phyloP scores from a whole-genome alignment of 768 basidiomycete genomes.

The Megacollybia marginata region DNA sequence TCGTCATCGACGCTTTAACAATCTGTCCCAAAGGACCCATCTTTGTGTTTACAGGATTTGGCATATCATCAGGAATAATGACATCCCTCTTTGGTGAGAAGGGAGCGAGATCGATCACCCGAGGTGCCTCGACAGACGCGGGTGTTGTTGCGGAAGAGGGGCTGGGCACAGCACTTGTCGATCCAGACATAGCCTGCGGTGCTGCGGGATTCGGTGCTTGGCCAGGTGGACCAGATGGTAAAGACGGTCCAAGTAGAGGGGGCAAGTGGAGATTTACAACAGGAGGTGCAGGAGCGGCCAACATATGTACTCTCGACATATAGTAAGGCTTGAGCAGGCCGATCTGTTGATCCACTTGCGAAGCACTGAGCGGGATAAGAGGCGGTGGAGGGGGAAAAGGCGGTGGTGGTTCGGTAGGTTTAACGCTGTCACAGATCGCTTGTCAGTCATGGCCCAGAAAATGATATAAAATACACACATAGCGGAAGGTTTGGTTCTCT shows the following conservation, averaged over 20 bases:
- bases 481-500: constrained; percentile 28
- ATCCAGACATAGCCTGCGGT: neutral
- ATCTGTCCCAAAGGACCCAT: constrained; percentile 79
- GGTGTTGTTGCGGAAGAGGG: neutral
- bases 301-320: constrained; percentile 41
- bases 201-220: neutral
- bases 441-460: neutral
- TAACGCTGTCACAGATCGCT: constrained; percentile 32
- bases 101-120: neutral
- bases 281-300: constrained; percentile 23
- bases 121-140: constrained; percentile 2
- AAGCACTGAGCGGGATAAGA: constrained; percentile 63
- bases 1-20: constrained; percentile 37
- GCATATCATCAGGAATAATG: constrained; percentile 58
- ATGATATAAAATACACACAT: constrained; percentile 34
- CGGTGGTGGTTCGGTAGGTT: constrained; percentile 67
- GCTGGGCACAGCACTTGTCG: neutral
- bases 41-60: constrained; percentile 52
- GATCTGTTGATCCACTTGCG: constrained; percentile 70
- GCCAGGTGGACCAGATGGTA: neutral
- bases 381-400: constrained; percentile 83
- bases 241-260: neutral
- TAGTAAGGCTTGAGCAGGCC: constrained; percentile 80
- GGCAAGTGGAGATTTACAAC: neutral
- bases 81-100: constrained; percentile 10